These are phyloP conservation scores for Aspergillus brunneoviolaceus DNA, from an alignment of 2,329 filamentous ascomycete species.

Conservation along the genomic window DNA sequence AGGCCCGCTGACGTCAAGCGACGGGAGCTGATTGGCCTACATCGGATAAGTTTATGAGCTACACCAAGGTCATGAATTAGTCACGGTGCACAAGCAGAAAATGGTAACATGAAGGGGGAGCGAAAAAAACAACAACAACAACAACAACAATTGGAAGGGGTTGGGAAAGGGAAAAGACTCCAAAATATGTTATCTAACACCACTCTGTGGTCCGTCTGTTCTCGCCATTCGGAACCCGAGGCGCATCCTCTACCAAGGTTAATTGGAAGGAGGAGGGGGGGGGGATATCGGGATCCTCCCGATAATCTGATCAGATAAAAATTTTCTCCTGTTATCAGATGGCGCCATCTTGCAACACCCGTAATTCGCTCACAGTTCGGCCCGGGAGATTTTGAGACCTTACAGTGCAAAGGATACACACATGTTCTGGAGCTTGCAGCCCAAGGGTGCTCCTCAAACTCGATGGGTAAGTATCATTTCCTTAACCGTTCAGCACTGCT, in stretches of 20 bases:
- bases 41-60: background rate
- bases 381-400: background rate
- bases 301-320: slow-evolving; percentile 30
- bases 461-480: no score
- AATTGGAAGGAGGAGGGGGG: background rate
- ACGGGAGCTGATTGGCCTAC: slow-evolving; percentile 4
- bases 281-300: background rate
- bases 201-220: background rate
- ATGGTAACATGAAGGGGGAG: no score
- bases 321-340: slow-evolving; percentile 26
- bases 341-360: slow-evolving; percentile 20
- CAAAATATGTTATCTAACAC: background rate
- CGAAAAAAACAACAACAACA: background rate
- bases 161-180: background rate
- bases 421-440: background rate
- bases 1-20: slow-evolving; percentile 11
- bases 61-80: background rate
- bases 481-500: no score
- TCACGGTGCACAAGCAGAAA: background rate
- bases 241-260: background rate
- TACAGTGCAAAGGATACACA: background rate
- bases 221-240: background rate
- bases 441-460: no score
- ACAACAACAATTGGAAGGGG: background rate
- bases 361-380: slow-evolving; percentile 1